Conservation (phyloP, 2,329 filamentous ascomycete species). For the Trichoderma endophyticum region DNA sequence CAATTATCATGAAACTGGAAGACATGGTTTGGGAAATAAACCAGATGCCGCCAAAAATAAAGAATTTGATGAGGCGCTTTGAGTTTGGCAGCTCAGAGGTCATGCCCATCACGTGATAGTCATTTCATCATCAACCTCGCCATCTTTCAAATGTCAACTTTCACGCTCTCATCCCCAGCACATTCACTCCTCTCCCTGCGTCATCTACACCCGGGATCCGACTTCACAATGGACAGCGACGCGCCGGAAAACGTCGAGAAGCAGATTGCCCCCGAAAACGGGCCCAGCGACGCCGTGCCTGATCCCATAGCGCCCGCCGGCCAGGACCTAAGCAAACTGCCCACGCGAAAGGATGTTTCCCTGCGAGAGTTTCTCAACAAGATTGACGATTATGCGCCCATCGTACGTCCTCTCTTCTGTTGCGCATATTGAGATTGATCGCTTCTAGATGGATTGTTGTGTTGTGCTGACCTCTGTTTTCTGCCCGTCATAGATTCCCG, state of each 20-base stretch:
- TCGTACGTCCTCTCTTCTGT: constrained; percentile 59
- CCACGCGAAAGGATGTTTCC: constrained; percentile 85
- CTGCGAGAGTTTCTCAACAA: constrained; percentile 89
- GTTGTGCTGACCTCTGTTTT: background rate
- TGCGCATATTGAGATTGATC: background rate
- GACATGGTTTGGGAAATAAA: no score
- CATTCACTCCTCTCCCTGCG: background rate
- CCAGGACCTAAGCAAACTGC: constrained; percentile 58
- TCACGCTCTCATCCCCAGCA: background rate
- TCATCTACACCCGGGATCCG: background rate
- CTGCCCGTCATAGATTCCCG: constrained; percentile 69
- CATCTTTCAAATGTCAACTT: background rate
- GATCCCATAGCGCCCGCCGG: constrained; percentile 48
- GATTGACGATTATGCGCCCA: constrained; percentile 98
- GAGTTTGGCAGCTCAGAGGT: background rate
- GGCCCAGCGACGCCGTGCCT: constrained; percentile 25
- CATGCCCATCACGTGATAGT: background rate
- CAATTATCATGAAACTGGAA: background rate
- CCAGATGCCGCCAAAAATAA: no score
- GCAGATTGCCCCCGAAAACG: constrained; percentile 29
- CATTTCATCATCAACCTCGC: background rate
- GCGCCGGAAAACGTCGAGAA: constrained; percentile 34
- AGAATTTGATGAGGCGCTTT: background rate
- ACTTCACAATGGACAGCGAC: constrained; percentile 35
- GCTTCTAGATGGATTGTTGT: background rate